Evolutionary conservation across 768 basidiomycete species (phyloP).

Genomic region (Rhodocollybia butyracea): DNA sequence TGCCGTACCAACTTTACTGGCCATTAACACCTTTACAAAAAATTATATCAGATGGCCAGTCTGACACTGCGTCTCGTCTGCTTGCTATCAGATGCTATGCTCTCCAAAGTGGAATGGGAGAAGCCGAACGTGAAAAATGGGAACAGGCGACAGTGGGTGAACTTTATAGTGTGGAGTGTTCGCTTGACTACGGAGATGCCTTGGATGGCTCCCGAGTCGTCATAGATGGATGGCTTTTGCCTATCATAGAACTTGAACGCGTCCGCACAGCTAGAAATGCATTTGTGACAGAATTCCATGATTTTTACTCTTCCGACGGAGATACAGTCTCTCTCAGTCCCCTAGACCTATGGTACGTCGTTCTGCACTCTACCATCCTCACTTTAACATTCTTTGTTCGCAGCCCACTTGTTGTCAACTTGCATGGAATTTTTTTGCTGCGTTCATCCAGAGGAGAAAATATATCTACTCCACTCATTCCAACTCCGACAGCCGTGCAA

Average conservation of each 20-base stretch:
- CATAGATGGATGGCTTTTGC: conserved; percentile 83
- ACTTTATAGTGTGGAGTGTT: conserved; percentile 56
- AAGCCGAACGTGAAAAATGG: conserved; percentile 65
- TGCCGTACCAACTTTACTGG: conserved; percentile 67
- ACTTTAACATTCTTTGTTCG: conserved; percentile 29
- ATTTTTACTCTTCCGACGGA: conserved; percentile 45
- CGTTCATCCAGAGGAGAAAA: conserved; percentile 32
- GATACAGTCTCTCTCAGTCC: conserved; percentile 27
- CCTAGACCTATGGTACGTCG: conserved; percentile 55
- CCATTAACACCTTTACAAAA: conserved; percentile 48
- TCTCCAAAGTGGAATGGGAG: conserved; percentile 72
- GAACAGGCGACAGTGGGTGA: conserved; percentile 64
- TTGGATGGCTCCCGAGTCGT: conserved; percentile 39
- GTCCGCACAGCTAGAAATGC: conserved; percentile 47
- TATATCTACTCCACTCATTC: conserved; percentile 43
- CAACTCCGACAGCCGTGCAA: conserved; percentile 56
- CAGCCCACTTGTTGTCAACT: conserved; percentile 53
- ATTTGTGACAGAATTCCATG: conserved; percentile 34
- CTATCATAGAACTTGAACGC: conserved; percentile 63
- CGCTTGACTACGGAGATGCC: conserved; percentile 51
- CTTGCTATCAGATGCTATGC: conserved; percentile 80
- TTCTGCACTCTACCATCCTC: conserved; percentile 1
- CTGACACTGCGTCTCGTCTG: conserved; percentile 61
- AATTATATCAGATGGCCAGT: conserved; percentile 38
- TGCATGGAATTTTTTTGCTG: conserved; percentile 67